Evolutionary conservation across 1,139 yeast species (phyloP), one percentile per base, ranked within the genome.

Genomic region (Suhomyces panamericanus): DNA sequence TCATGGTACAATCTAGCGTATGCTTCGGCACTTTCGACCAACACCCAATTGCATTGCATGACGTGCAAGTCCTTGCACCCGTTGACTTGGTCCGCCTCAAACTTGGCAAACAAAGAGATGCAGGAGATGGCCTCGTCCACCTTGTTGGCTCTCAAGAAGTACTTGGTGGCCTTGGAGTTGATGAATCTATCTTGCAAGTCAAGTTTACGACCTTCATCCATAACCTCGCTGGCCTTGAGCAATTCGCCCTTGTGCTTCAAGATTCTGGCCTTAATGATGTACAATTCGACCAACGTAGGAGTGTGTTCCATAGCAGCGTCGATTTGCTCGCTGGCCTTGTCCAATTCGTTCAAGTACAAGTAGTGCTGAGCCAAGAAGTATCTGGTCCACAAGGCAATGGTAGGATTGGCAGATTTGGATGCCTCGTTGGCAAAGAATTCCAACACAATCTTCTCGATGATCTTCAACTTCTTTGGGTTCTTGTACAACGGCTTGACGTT

Each of bases 21-120:
- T 6, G 95, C 85, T 59, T 87, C 96, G 2, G 95, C 98, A 62
- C 87, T 84, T 61, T 89, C 97, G 32, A 79, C 69, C 52, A 95
- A 69, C 48, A 89, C 88, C 96, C 97, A 90, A 49, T 83, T 78
- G n/a, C 87, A 93, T 68, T 93, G 98, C 85, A 95, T 87, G 35
- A 79, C 75, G 59, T 87, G 96, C 55, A 93, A 73, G 62, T 93
- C 98, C 54, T 83, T 85, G 41, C 95, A 80, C 6, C 98, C 97
- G 54, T 87, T 87, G 6, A 80, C 78, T 4, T 84, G 76, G 17
- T 78, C 80, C 16, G 76, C 81, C 44, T 93, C 97, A 55, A 87
- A 80, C 59, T 87, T 86, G 28, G 98, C 89, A 70, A 93, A 93
- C 45, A 89, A 67, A 2, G 95, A 83, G 32, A 88, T 84, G 32